Percentiles rank a stretch among this genome's conserved stretches.
These are phyloP conservation scores for Trametes elegans DNA, from an alignment of 768 basidiomycete genomes.

Conservation along the genomic window DNA sequence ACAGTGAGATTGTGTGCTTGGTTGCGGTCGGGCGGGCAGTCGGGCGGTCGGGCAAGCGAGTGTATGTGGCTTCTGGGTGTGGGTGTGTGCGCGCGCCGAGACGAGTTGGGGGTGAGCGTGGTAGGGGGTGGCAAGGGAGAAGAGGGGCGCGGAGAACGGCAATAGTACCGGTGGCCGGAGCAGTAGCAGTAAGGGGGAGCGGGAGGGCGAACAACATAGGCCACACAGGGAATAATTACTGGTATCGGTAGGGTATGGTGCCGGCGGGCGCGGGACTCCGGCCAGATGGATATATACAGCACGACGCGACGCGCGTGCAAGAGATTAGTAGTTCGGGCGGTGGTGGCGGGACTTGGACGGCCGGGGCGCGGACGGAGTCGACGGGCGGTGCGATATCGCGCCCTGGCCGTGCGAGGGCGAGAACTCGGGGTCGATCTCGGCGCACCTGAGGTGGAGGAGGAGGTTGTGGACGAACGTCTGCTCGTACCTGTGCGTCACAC, in stretches of 20 bases:
- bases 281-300: slow-evolving; percentile 3
- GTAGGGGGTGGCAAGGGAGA: too few species aligned
- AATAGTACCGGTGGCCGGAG: too few species aligned
- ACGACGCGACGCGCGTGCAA: too few species aligned
- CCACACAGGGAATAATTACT: slow-evolving; percentile 8
- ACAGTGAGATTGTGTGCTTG: too few species aligned
- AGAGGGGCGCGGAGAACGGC: too few species aligned
- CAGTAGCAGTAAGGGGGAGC: not conserved
- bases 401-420: slow-evolving; percentile 77
- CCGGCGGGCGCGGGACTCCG: too few species aligned
- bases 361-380: slow-evolving; percentile 12
- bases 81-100: too few species aligned
- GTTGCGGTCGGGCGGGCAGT: too few species aligned
- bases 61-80: too few species aligned
- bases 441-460: slow-evolving; percentile 73
- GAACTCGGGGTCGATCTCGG: slow-evolving; percentile 74
- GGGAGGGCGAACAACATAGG: slow-evolving; percentile 8
- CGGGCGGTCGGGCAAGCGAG: too few species aligned
- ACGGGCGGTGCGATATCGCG: slow-evolving; percentile 46
- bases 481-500: slow-evolving; percentile 64
- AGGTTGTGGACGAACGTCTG: slow-evolving; percentile 87
- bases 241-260: slow-evolving; percentile 19
- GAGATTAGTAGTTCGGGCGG: slow-evolving; percentile 16
- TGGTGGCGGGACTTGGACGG: slow-evolving; percentile 10
- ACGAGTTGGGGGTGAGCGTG: too few species aligned